phyloP scores from a whole-genome alignment of 2,329 filamentous ascomycete species.

The Ophiognomonia clavigignenti-juglandacearum region DNA sequence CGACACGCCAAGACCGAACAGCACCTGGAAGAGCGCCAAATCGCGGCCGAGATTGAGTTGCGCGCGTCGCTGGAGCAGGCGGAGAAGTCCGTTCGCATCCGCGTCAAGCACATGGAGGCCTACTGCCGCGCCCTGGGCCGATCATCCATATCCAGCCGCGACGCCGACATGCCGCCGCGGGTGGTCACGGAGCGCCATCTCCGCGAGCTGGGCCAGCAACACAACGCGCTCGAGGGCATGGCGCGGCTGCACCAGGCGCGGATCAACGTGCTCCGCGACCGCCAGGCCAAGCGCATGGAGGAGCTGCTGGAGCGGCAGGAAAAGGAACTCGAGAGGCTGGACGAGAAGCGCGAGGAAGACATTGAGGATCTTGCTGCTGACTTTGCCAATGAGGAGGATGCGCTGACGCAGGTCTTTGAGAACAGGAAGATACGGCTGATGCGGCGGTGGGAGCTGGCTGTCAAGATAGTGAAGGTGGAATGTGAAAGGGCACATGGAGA shows the following conservation, averaged over 20 bases:
- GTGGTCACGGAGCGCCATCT: constrained; percentile 56
- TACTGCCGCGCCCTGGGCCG: constrained; percentile 54
- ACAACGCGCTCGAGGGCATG: constrained; percentile 55
- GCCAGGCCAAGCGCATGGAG: constrained; percentile 57
- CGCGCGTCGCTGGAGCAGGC: constrained; percentile 49
- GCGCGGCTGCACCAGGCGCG: constrained; percentile 53
- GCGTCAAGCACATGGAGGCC: constrained; percentile 62
- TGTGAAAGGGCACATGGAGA: constrained; percentile 40
- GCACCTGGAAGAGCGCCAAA: constrained; percentile 57
- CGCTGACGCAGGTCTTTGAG: constrained; percentile 38
- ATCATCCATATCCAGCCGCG: constrained; percentile 22
- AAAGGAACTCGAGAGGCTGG: constrained; percentile 42
- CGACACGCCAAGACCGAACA: constrained; percentile 47
- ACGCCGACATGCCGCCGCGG: constrained; percentile 37
- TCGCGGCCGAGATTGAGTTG: constrained; percentile 59
- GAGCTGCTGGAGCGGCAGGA: constrained; percentile 52
- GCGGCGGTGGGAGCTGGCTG: constrained; percentile 47
- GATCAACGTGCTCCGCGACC: constrained; percentile 62
- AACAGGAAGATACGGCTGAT: constrained; percentile 39
- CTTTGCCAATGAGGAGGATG: constrained; percentile 46
- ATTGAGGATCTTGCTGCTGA: constrained; percentile 41
- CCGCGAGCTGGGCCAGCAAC: constrained; percentile 55
- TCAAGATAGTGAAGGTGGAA: constrained; percentile 49
- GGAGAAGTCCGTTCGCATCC: constrained; percentile 51
- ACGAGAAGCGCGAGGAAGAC: constrained; percentile 41